Percentiles rank a stretch among this genome's conserved stretches.
These are phyloP conservation scores for Helicocarpus griseus DNA, from an alignment of 2,329 filamentous ascomycete genomes.

Conservation along the genomic window DNA sequence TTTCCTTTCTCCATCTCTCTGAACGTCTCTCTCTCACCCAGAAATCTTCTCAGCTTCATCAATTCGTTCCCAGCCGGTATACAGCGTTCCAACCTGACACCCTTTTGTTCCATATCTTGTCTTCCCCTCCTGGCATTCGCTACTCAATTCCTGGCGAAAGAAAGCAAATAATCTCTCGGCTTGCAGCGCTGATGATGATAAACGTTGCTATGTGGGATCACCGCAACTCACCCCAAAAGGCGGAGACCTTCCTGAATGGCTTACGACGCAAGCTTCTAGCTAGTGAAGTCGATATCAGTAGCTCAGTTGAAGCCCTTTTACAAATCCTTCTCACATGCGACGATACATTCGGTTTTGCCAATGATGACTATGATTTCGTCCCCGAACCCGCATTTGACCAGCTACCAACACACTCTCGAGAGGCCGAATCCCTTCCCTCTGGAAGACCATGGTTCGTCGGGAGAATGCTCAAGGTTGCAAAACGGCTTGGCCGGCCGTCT, in stretches of 20 bases:
- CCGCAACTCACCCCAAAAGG: slow-evolving; percentile 20
- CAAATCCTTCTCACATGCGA: slow-evolving; percentile 31
- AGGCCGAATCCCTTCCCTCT: slow-evolving; percentile 10
- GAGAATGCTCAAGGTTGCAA: slow-evolving; percentile 32
- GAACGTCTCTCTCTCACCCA: slow-evolving; percentile 28
- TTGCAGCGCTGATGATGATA: slow-evolving; percentile 27
- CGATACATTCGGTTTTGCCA: slow-evolving; percentile 15
- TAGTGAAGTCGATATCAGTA: slow-evolving; percentile 27
- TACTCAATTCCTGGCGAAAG: slow-evolving; percentile 27
- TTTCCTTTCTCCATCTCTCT: slow-evolving; percentile 28
- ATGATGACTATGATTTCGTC: not conserved
- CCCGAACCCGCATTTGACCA: not conserved
- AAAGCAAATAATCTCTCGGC: slow-evolving; percentile 30
- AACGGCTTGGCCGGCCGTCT: slow-evolving; percentile 23
- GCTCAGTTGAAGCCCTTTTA: slow-evolving; percentile 30
- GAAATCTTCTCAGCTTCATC: slow-evolving; percentile 12
- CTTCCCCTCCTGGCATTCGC: slow-evolving; percentile 22
- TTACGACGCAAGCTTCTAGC: slow-evolving; percentile 23
- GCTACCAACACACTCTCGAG: not conserved
- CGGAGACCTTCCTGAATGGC: slow-evolving; percentile 25
- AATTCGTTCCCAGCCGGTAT: slow-evolving; percentile 16
- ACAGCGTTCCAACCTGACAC: slow-evolving; percentile 22
- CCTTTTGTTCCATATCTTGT: slow-evolving; percentile 25
- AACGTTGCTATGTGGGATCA: slow-evolving; percentile 34
- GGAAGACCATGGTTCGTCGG: slow-evolving; percentile 31